Percentiles rank a stretch among this genome's conserved stretches.
phyloP scores from a whole-genome alignment of 768 basidiomycete species.

The Clitopilus passeckerianus region DNA sequence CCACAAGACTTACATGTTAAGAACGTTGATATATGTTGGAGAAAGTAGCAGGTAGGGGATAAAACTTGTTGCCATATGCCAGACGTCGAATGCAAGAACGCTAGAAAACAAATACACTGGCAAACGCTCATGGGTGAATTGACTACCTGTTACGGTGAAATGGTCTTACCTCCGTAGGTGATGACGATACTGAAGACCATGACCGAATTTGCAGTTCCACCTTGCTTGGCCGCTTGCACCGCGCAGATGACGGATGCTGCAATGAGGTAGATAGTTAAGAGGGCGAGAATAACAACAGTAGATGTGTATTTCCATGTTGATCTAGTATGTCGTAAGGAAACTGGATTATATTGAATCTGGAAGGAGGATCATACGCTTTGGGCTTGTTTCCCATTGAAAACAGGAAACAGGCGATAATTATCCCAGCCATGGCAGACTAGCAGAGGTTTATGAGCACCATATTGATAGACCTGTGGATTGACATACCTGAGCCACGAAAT shows the following conservation, averaged over 20 bases:
- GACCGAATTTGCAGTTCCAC: constrained; percentile 59
- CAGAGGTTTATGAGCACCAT: constrained; percentile 5
- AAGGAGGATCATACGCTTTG: constrained; percentile 48
- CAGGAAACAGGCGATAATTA: constrained; percentile 85
- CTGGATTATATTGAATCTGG: constrained; percentile 4
- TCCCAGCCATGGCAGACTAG: constrained; percentile 79
- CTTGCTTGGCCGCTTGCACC: constrained; percentile 62
- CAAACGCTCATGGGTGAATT: too few relatives aligned
- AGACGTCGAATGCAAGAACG: constrained; percentile 87
- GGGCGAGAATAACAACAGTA: constrained; percentile 66
- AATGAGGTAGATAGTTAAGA: constrained; percentile 82
- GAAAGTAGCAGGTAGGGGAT: constrained; percentile 83
- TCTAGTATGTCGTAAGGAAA: constrained; percentile 26
- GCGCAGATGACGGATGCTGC: constrained; percentile 80
- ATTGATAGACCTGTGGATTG: background rate
- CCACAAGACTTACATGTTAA: constrained; percentile 58
- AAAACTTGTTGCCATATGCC: constrained; percentile 94
- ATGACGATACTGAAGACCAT: constrained; percentile 86
- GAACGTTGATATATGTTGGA: constrained; percentile 73
- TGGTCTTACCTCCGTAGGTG: constrained; percentile 69
- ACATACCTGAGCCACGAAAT: constrained; percentile 67
- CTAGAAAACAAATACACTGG: constrained; percentile 73
- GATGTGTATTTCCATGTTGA: constrained; percentile 84
- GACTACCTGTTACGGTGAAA: too few relatives aligned
- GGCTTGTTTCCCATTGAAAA: constrained; percentile 97